Conservation (phyloP, 1,139 yeast species). For the Pichia sp. region DNA sequence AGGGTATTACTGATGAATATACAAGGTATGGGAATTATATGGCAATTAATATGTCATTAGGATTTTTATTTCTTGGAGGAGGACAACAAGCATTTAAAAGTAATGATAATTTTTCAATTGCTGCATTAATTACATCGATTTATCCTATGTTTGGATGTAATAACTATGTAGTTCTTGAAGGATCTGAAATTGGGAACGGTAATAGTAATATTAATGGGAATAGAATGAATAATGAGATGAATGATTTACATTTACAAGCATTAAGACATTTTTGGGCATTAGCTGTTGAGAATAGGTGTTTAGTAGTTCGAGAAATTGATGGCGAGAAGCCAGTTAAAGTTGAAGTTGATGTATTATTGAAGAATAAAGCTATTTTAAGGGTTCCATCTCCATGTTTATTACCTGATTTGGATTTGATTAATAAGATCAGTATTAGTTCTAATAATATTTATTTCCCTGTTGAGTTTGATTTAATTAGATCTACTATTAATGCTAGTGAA, state of each 20-base stretch:
- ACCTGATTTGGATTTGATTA: conserved; percentile 52
- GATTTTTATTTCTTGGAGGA: conserved; percentile 84
- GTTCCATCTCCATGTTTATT: conserved; percentile 59
- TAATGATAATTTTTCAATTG: conserved; percentile 59
- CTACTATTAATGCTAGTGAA: conserved; percentile 33
- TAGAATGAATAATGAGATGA: conserved; percentile 11
- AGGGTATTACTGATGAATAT: conserved; percentile 47
- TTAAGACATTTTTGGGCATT: conserved; percentile 89
- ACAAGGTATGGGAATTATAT: conserved; percentile 64
- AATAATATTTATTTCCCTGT: conserved; percentile 29
- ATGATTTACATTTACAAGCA: conserved; percentile 72
- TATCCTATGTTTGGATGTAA: conserved; percentile 64
- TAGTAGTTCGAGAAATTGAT: conserved; percentile 65
- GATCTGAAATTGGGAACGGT: too few species aligned
- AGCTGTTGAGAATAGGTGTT: conserved; percentile 74
- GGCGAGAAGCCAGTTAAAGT: conserved; percentile 49
- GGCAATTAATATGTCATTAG: conserved; percentile 79
- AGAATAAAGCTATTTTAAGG: conserved; percentile 34
- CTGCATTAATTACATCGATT: conserved; percentile 64
- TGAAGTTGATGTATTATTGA: conserved; percentile 42
- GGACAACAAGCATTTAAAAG: conserved; percentile 77
- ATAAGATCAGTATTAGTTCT: conserved; percentile 32
- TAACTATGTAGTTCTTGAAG: conserved; percentile 23
- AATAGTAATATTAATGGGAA: neutral
- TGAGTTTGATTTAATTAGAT: conserved; percentile 20